Conservation (phyloP, 2,329 filamentous ascomycete genomes). For the Atkinsonella hypoxylon region DNA sequence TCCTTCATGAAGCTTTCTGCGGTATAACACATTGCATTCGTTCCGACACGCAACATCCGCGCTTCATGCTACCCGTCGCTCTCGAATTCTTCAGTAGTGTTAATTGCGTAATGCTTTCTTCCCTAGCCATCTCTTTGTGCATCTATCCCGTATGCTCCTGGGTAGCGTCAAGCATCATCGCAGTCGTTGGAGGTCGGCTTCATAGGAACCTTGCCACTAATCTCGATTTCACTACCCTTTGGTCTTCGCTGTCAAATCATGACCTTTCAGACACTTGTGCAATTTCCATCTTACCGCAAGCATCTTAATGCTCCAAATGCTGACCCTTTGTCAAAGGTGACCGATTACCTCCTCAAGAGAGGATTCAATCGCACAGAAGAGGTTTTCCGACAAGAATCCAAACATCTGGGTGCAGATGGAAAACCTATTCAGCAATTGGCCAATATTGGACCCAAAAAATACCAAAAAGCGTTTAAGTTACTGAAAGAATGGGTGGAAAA, state of each 20-base stretch:
- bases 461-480: constrained; percentile 60
- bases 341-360: constrained; percentile 92
- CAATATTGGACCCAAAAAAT: constrained; percentile 64
- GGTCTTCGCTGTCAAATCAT: neutral
- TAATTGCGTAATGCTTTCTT: too few species aligned
- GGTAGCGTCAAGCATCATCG: too few species aligned
- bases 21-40: too few species aligned
- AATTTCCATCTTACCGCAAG: too few species aligned
- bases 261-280: neutral
- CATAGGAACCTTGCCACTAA: too few species aligned
- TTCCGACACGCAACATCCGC: too few species aligned
- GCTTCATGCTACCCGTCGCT: too few species aligned
- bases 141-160: too few species aligned
- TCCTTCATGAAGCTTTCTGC: too few species aligned
- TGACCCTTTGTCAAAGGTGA: constrained; percentile 40
- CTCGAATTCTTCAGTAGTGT: too few species aligned
- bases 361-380: constrained; percentile 90
- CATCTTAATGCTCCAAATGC: neutral
- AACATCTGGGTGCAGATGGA: constrained; percentile 69
- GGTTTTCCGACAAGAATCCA: constrained; percentile 81
- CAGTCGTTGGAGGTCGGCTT: too few species aligned
- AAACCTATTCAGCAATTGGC: constrained; percentile 60
- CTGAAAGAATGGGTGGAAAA: constrained; percentile 80
- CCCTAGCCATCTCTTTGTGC: too few species aligned
- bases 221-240: neutral